Evolutionary conservation across 345 rosid genomes (phyloP).

Genomic region (Salix udensis): DNA sequence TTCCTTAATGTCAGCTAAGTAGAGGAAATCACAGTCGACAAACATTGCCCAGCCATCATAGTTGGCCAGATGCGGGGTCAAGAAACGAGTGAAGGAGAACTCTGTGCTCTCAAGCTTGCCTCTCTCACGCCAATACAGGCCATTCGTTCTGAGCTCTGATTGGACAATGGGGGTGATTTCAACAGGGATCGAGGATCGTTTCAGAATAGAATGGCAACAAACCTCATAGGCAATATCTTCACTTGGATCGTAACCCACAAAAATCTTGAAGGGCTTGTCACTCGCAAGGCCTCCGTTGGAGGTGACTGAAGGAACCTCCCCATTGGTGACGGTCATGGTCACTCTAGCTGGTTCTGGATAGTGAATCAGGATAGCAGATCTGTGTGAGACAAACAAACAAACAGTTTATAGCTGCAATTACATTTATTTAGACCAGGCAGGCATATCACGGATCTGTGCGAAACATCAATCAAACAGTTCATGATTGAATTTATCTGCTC

Average conservation of each 20-base stretch:
- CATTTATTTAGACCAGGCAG: too few species aligned
- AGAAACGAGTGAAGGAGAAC: conserved; percentile 87
- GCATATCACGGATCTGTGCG: too few species aligned
- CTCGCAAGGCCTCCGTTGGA: conserved; percentile 3
- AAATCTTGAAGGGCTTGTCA: conserved; percentile 49
- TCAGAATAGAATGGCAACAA: conserved; percentile 64
- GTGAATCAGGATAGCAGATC: not conserved
- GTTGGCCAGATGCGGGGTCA: conserved; percentile 74
- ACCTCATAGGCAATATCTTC: conserved; percentile 89
- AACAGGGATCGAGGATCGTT: conserved; percentile 75
- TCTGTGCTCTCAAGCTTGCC: conserved; percentile 89
- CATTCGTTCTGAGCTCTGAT: conserved; percentile 65
- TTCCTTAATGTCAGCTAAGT: conserved; percentile 74
- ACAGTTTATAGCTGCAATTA: not conserved
- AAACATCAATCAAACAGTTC: too few species aligned
- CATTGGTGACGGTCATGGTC: conserved; percentile 11
- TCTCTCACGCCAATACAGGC: conserved; percentile 80
- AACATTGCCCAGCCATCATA: conserved; percentile 97
- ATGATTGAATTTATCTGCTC: too few species aligned
- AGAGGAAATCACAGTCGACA: conserved; percentile 93
- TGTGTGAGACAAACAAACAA: not conserved
- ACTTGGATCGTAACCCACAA: conserved; percentile 87
- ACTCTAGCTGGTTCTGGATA: not conserved
- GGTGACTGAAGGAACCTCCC: not conserved
- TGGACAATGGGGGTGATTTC: conserved; percentile 77